Percentiles rank a stretch among this genome's conserved stretches.
Evolutionary conservation across 1,284 basidiomycete genomes (phyloP).

Genomic region (Athelia psychrophila): DNA sequence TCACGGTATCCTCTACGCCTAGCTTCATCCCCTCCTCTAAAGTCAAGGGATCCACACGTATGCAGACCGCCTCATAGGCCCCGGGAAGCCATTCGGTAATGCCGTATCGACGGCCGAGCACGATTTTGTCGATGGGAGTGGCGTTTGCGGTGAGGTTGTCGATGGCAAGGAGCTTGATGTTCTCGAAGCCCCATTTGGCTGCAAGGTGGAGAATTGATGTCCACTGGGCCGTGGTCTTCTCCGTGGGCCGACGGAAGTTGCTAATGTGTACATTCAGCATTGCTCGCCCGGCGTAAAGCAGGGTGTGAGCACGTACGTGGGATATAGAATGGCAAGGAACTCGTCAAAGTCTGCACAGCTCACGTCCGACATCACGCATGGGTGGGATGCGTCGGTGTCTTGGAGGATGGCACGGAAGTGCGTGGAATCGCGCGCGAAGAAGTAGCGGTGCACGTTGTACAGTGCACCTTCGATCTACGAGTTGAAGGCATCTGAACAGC

Average conservation of each 20-base stretch:
- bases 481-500: neutral
- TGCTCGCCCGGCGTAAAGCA: too few species aligned
- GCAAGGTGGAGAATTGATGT: slow-evolving; percentile 5
- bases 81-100: slow-evolving; percentile 32
- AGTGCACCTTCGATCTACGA: slow-evolving; percentile 20
- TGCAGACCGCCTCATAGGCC: slow-evolving; percentile 31
- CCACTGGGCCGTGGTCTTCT: slow-evolving; percentile 34
- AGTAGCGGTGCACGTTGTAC: slow-evolving; percentile 24
- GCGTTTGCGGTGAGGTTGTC: slow-evolving; percentile 24
- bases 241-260: slow-evolving; percentile 23
- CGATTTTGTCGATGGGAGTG: slow-evolving; percentile 30
- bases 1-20: neutral
- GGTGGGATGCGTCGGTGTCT: slow-evolving; percentile 2
- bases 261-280: slow-evolving; percentile 13
- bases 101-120: slow-evolving; percentile 26
- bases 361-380: slow-evolving; percentile 18
- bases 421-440: slow-evolving; percentile 31
- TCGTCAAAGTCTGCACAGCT: slow-evolving; percentile 23
- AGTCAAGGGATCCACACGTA: slow-evolving; percentile 21
- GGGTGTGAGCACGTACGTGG: too few species aligned
- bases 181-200: slow-evolving; percentile 25
- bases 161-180: slow-evolving; percentile 31
- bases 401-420: slow-evolving; percentile 21
- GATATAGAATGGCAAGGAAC: slow-evolving; percentile 9
- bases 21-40: slow-evolving; percentile 26